A percentile compares a stretch with the other conserved stretches of the same genome.
These are phyloP conservation scores for Neocatenulostroma microsporum DNA, from an alignment of 2,329 filamentous ascomycete species.

Conservation along the genomic window DNA sequence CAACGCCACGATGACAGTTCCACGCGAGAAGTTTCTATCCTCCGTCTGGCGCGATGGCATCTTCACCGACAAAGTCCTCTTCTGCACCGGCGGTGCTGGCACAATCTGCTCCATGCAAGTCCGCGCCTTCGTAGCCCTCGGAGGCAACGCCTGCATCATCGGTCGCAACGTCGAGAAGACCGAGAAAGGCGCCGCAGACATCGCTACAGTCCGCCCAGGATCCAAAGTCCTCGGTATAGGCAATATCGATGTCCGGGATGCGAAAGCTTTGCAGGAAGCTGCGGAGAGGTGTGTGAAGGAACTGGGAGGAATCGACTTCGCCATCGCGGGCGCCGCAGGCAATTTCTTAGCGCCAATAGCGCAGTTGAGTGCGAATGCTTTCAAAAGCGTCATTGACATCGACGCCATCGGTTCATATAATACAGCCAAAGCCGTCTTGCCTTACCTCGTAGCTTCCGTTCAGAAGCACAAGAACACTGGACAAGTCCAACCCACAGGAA, in stretches of 20 bases:
- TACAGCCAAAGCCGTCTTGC: slow-evolving; percentile 84
- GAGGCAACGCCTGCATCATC: slow-evolving; percentile 88
- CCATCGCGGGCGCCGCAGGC: slow-evolving; percentile 89
- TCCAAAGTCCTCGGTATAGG: slow-evolving; percentile 83
- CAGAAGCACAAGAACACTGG: slow-evolving; percentile 53
- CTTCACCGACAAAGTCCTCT: slow-evolving; percentile 80
- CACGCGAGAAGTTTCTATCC: slow-evolving; percentile 69
- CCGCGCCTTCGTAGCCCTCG: slow-evolving; percentile 79
- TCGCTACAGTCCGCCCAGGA: slow-evolving; percentile 68
- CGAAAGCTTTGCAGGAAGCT: slow-evolving; percentile 60
- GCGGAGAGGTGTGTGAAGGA: slow-evolving; percentile 74
- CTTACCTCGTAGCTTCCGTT: slow-evolving; percentile 70
- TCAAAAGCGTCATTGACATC: slow-evolving; percentile 94
- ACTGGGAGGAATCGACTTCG: slow-evolving; percentile 81
- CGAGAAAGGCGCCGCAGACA: slow-evolving; percentile 68
- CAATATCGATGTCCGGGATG: slow-evolving; percentile 58
- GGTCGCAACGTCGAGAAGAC: slow-evolving; percentile 88
- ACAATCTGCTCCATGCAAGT: slow-evolving; percentile 94
- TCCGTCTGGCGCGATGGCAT: slow-evolving; percentile 79
- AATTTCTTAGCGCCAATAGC: slow-evolving; percentile 88
- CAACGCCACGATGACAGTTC: slow-evolving; percentile 55
- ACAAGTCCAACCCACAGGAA: slow-evolving; percentile 40
- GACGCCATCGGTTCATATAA: slow-evolving; percentile 92
- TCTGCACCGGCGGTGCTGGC: slow-evolving; percentile 90
- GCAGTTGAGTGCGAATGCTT: slow-evolving; percentile 76